Conservation (phyloP, 208 protist species). For the Trypanosoma melophagium region DNA sequence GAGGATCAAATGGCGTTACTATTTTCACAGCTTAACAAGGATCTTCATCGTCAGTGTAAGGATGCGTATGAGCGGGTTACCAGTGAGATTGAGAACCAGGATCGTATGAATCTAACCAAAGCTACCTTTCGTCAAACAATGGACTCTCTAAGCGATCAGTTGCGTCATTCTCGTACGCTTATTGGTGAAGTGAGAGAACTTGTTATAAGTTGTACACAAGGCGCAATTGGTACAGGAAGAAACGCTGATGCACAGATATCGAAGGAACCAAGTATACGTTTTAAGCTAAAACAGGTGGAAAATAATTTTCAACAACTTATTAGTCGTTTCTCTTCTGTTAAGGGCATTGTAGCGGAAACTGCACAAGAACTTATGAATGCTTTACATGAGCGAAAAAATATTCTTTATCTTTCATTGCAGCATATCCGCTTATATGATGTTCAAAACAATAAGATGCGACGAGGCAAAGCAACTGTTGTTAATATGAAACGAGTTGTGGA, state of each 20-base stretch:
- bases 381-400: slow-evolving; percentile 87
- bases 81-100: slow-evolving; percentile 76
- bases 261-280: slow-evolving; percentile 82
- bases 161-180: slow-evolving; percentile 69
- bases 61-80: slow-evolving; percentile 72
- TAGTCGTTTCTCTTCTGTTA: slow-evolving; percentile 79
- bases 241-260: slow-evolving; percentile 75
- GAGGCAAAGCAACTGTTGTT: slow-evolving; percentile 64
- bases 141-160: slow-evolving; percentile 83
- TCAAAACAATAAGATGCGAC: slow-evolving; percentile 82
- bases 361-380: slow-evolving; percentile 86
- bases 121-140: slow-evolving; percentile 89
- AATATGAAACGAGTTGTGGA: slow-evolving; percentile 65
- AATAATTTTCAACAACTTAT: slow-evolving; percentile 89
- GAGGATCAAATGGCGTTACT: slow-evolving; percentile 93
- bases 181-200: slow-evolving; percentile 78
- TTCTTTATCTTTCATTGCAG: slow-evolving; percentile 90
- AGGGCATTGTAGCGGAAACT: slow-evolving; percentile 82
- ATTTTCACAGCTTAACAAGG: slow-evolving; percentile 85
- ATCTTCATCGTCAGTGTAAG: slow-evolving; percentile 75
- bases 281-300: slow-evolving; percentile 89
- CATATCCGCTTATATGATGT: slow-evolving; percentile 92
- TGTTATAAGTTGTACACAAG: slow-evolving; percentile 55
- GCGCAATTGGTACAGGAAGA: slow-evolving; percentile 18
- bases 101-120: slow-evolving; percentile 70